Conservation (phyloP, 305 asterid genomes). For the Fraxinus greggii region DNA sequence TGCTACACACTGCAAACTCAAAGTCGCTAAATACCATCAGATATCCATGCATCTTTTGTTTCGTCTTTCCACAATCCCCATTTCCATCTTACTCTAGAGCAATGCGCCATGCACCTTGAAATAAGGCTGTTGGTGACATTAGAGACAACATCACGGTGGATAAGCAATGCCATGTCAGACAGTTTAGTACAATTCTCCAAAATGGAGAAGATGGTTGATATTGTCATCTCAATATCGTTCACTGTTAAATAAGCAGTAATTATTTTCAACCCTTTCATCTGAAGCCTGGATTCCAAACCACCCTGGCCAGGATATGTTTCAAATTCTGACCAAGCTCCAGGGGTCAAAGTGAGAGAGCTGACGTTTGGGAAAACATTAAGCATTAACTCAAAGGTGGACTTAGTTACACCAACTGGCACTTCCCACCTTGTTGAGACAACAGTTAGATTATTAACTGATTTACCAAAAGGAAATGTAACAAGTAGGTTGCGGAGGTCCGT, state of each 20-base stretch:
- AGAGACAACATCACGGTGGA: constrained; percentile 65
- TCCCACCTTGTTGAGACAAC: constrained; percentile 46
- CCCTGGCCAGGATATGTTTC: constrained; percentile 39
- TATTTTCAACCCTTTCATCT: constrained; percentile 49
- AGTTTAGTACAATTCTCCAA: constrained; percentile 49
- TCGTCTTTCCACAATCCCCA: constrained; percentile 89
- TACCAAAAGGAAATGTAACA: constrained; percentile 43
- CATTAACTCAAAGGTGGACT: constrained; percentile 48
- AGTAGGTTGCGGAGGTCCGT: constrained; percentile 42
- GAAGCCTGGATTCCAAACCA: constrained; percentile 32
- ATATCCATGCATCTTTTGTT: constrained; percentile 55
- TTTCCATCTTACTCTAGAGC: constrained; percentile 60
- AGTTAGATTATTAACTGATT: constrained; percentile 42
- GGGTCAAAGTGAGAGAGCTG: constrained; percentile 49
- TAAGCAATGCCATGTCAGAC: constrained; percentile 41
- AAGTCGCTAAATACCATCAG: constrained; percentile 29
- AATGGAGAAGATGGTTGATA: constrained; percentile 43
- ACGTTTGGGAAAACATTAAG: constrained; percentile 47
- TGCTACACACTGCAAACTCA: background rate
- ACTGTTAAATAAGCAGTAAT: constrained; percentile 57
- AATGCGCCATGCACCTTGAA: constrained; percentile 47
- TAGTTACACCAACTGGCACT: constrained; percentile 35
- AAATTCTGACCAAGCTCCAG: constrained; percentile 60
- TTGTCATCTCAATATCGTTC: constrained; percentile 51
- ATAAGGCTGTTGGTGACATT: constrained; percentile 50